Evolutionary conservation across 2,329 filamentous ascomycete genomes (phyloP).

Genomic region (Pyrenophora teres): DNA sequence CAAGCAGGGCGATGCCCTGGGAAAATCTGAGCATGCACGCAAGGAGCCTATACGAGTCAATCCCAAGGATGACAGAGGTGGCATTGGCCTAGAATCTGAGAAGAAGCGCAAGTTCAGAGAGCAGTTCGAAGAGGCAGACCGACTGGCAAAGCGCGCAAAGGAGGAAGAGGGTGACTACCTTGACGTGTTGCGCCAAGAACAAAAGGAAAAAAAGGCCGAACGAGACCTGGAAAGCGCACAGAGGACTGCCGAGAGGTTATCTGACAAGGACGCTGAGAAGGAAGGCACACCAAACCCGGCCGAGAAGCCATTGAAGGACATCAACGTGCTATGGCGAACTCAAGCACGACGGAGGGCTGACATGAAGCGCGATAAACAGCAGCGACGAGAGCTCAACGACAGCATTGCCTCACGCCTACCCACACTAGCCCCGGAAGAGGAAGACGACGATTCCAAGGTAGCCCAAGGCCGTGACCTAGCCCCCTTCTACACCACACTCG

Average conservation of each 20-base stretch:
- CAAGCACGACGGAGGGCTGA: constrained; percentile 72
- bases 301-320: constrained; percentile 64
- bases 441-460: constrained; percentile 72
- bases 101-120: constrained; percentile 72
- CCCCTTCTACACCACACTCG: constrained; percentile 57
- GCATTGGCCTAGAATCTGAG: constrained; percentile 82
- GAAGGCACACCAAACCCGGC: constrained; percentile 27
- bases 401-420: constrained; percentile 58
- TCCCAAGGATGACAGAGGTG: constrained; percentile 78
- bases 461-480: constrained; percentile 66
- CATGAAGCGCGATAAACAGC: constrained; percentile 64
- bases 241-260: constrained; percentile 78
- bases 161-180: constrained; percentile 50
- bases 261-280: constrained; percentile 46
- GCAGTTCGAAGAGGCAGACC: constrained; percentile 41
- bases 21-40: constrained; percentile 60
- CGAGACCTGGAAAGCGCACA: constrained; percentile 76
- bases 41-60: constrained; percentile 76
- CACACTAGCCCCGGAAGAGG: constrained; percentile 64
- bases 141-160: constrained; percentile 50
- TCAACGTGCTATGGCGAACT: constrained; percentile 80
- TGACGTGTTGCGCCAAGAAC: constrained; percentile 39
- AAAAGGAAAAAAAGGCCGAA: constrained; percentile 57
- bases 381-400: constrained; percentile 36
- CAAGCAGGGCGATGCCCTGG: constrained; percentile 73